Conservation (phyloP, 257 asterid species). For the Capsicum chinense region DNA sequence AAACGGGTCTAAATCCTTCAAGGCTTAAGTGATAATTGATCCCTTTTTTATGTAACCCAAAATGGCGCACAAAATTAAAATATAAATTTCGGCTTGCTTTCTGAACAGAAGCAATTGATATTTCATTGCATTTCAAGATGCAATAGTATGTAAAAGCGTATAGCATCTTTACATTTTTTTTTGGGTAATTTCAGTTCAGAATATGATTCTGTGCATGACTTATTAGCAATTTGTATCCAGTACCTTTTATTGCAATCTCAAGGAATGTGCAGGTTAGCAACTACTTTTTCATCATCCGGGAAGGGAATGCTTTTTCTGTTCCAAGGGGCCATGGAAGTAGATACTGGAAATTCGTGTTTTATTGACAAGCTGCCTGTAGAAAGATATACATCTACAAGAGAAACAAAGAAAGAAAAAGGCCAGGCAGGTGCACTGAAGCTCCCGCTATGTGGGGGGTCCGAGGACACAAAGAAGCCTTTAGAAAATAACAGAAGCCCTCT, state of each 20-base stretch:
- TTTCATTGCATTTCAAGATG: neutral
- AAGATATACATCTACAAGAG: slow-evolving; percentile 43
- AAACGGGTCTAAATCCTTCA: neutral
- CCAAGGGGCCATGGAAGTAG: slow-evolving; percentile 51
- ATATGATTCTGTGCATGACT: neutral
- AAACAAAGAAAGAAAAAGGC: slow-evolving; percentile 36
- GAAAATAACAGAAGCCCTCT: slow-evolving; percentile 47
- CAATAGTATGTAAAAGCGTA: neutral
- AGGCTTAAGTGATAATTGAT: neutral
- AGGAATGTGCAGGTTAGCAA: slow-evolving; percentile 25
- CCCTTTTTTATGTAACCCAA: neutral
- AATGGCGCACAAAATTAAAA: neutral
- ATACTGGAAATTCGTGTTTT: slow-evolving; percentile 47
- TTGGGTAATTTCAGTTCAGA: neutral
- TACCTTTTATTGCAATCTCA: slow-evolving; percentile 28
- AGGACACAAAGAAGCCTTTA: slow-evolving; percentile 49
- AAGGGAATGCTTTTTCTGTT: slow-evolving; percentile 60
- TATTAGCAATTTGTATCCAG: neutral
- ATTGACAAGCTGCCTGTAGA: slow-evolving; percentile 57
- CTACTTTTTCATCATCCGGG: slow-evolving; percentile 4
- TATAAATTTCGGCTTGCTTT: neutral
- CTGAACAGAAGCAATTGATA: neutral
- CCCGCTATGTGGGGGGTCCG: too few relatives aligned
- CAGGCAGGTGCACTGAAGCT: too few relatives aligned
- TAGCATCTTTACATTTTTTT: neutral